Evolutionary conservation across 768 basidiomycete genomes (phyloP).

Genomic region (Rhizopogon vinicolor): DNA sequence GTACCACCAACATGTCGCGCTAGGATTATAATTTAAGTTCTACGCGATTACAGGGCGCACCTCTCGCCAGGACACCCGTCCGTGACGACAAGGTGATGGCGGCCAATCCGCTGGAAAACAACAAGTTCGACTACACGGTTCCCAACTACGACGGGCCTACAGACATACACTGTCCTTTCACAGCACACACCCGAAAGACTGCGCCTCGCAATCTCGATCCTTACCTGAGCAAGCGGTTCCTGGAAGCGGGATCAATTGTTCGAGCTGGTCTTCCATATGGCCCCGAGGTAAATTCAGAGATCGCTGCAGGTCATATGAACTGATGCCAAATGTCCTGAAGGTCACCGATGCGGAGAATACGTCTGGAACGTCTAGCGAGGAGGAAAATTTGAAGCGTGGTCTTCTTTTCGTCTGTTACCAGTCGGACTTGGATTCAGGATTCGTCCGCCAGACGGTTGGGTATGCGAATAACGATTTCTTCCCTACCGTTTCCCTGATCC

Average conservation of each 20-base stretch:
- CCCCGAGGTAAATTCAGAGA: conserved; percentile 15
- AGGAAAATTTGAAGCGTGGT: background rate
- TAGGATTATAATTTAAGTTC: background rate
- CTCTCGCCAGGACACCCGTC: conserved; percentile 40
- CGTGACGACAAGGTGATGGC: conserved; percentile 36
- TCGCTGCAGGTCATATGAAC: background rate
- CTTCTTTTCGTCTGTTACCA: conserved; percentile 34
- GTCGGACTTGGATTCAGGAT: conserved; percentile 32
- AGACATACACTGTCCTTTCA: conserved; percentile 35
- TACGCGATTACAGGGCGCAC: conserved; percentile 26
- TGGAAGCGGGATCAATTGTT: conserved; percentile 21
- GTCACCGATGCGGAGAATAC: background rate
- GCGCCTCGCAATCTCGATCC: conserved; percentile 32
- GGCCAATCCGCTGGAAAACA: conserved; percentile 34
- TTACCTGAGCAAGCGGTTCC: conserved; percentile 12
- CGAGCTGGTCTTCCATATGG: conserved; percentile 34
- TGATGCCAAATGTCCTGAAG: background rate
- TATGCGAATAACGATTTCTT: conserved; percentile 20
- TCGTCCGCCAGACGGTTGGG: conserved; percentile 22
- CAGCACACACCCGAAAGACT: conserved; percentile 44
- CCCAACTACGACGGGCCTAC: background rate
- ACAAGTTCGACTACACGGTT: conserved; percentile 33
- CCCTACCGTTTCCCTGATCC: conserved; percentile 11
- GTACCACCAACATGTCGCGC: conserved; percentile 3
- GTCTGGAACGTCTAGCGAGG: background rate